A percentile compares a stretch with the other conserved stretches of the same genome.
phyloP scores from a whole-genome alignment of 495 filamentous ascomycete species.

The Trichocladium uniseriatum region DNA sequence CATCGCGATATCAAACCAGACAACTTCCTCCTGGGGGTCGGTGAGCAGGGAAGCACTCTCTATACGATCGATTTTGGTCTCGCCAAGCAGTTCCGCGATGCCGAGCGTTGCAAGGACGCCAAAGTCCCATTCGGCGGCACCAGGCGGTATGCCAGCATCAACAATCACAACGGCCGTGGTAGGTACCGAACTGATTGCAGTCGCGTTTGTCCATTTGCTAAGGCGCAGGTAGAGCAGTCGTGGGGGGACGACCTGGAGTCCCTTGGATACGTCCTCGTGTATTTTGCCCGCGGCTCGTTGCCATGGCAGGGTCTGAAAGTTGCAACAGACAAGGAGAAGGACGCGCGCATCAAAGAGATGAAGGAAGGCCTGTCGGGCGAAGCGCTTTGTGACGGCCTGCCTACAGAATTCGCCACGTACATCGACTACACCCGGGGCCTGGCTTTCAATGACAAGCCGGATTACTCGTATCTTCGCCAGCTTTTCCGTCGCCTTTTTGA shows the following conservation, averaged over 20 bases:
- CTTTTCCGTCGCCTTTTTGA: conserved; percentile 23
- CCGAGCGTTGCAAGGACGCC: conserved; percentile 1
- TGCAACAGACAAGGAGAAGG: conserved; percentile 12
- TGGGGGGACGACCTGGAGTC: conserved; percentile 34
- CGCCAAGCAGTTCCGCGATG: conserved; percentile 15
- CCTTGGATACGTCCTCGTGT: conserved; percentile 33
- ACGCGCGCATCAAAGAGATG: conserved; percentile 14
- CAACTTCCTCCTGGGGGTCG: conserved; percentile 28
- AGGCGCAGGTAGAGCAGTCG: conserved; percentile 25
- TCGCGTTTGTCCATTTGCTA: conserved; percentile 8
- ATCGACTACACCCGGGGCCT: conserved; percentile 21
- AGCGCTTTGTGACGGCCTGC: conserved; percentile 16
- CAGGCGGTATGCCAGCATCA: conserved; percentile 24
- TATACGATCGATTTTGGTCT: conserved; percentile 28
- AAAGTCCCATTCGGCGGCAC: conserved; percentile 12
- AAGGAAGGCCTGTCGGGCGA: conserved; percentile 19
- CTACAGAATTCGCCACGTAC: conserved; percentile 19
- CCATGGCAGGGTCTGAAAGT: conserved; percentile 29
- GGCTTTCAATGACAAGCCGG: conserved; percentile 19
- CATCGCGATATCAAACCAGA: conserved; percentile 32
- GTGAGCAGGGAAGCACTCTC: conserved; percentile 25
- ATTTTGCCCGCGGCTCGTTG: conserved; percentile 31
- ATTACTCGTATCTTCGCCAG: conserved; percentile 24
- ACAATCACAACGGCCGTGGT: conserved; percentile 25
- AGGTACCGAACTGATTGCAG: conserved; percentile 11